Base-by-base conservation (phyloP, 2,329 filamentous ascomycete genomes). In the Thelonectria rubi region DNA sequence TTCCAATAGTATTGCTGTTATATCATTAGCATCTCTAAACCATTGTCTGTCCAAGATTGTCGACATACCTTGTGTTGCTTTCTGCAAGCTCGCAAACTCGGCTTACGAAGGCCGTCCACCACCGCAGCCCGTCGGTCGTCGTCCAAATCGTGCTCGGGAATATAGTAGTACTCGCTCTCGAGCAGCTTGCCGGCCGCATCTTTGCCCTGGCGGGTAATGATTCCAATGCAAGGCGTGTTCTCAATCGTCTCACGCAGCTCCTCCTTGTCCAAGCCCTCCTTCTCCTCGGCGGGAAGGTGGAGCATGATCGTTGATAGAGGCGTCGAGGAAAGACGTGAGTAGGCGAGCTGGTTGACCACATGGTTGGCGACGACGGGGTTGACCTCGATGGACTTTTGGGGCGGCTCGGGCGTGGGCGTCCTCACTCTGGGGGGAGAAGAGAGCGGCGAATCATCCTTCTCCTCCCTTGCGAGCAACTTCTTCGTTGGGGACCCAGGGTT, bases 141-240 rank as follows among this genome's bases (percentile, higher is more conserved):
- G 73, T 98, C 93, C 2, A 84, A 82, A 74, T 99, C 95, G 72
- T 88, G 84, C 76, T 98, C 94, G 0, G 94, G 91, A 8, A 97
- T 84, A 73, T 99, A 99, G 79, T 98, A 98, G 76, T 96, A 98
- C 77, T 99, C 94, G 81, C 92, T 96, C 82, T 99, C 94, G 1
- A 99, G 85, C 7, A 90, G 81, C 80, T 97, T 95, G 68, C 95
- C 95, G 0, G 95, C 94, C 5, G 95, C 95, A 74, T 99, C 95
- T 77, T 98, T 99, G 74, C 95, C 95, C 75, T 94, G 90, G 40
- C 95, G 90, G 53, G 86, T 84, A 70, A 99, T 97, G 76, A 95
- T 90, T 48, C 95, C 95, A 65, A 98, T 88, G 74, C 93, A 97
- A 9, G 85, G 77, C 6, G 92, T 91, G 21, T 82, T 81, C 73